Conservation (phyloP, 495 filamentous ascomycete species). For the Aspergillus heteromorphus region DNA sequence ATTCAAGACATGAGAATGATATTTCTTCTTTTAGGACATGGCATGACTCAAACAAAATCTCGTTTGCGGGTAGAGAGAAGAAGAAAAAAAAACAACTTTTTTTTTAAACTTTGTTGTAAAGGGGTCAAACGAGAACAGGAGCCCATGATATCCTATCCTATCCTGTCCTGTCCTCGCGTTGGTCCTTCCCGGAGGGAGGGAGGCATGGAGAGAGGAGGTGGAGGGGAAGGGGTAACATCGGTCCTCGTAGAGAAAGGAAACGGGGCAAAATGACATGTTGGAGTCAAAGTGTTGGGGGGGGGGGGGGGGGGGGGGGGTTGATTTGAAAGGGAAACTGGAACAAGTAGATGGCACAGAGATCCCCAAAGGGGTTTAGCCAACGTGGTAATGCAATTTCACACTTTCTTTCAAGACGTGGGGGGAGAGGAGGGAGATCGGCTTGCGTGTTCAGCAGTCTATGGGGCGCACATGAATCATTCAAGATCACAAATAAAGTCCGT, state of each 20-base stretch:
- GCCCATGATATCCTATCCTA: no score
- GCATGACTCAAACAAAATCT: no score
- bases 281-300: background rate
- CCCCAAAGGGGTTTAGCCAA: background rate
- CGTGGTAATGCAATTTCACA: background rate
- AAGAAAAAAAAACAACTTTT: background rate
- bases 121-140: background rate
- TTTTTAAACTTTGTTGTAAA: background rate
- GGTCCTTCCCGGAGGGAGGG: conserved; percentile 3
- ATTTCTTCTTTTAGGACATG: background rate
- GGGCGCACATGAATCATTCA: background rate
- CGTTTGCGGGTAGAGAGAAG: background rate
- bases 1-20: background rate
- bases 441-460: background rate
- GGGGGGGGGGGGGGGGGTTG: background rate
- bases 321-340: background rate
- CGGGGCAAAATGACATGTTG: background rate
- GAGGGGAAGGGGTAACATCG: no score
- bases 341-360: background rate
- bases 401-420: background rate
- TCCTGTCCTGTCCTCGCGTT: no score
- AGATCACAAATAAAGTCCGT: no score
- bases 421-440: background rate
- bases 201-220: no score
- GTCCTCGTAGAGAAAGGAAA: no score